Evolutionary conservation across 306 rosid genomes (phyloP).

Genomic region (Notholithocarpus densiflorus): DNA sequence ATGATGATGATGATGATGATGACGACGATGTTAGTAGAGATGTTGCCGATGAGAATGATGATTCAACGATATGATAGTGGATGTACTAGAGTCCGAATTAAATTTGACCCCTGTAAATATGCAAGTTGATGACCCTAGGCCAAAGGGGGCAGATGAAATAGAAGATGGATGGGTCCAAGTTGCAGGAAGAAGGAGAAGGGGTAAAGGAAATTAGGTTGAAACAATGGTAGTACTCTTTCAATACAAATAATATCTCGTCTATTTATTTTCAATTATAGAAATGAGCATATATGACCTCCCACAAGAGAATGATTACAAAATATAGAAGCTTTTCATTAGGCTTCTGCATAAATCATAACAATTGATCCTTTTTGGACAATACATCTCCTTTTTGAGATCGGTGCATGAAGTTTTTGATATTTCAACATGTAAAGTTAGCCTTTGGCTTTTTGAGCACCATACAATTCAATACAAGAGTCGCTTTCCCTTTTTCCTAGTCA

Average conservation of each 20-base stretch:
- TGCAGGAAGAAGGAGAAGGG: constrained; percentile 37
- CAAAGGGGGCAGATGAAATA: constrained; percentile 30
- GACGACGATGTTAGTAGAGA: constrained; percentile 7
- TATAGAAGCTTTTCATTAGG: too few species aligned
- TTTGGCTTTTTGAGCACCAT: too few species aligned
- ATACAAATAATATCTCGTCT: not conserved
- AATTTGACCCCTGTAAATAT: constrained; percentile 11
- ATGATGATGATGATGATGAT: too few species aligned
- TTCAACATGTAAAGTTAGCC: too few species aligned
- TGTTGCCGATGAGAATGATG: not conserved
- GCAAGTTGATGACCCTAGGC: constrained; percentile 20
- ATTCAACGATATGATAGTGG: constrained; percentile 28
- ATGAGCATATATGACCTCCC: too few species aligned
- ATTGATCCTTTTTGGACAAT: too few species aligned
- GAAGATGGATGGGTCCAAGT: constrained; percentile 67
- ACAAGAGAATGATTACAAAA: too few species aligned
- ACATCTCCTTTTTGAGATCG: too few species aligned
- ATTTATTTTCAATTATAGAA: not conserved
- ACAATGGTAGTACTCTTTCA: not conserved
- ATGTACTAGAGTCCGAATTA: constrained; percentile 22
- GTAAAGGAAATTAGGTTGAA: constrained; percentile 43
- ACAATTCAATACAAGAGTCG: too few species aligned
- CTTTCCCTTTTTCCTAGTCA: too few species aligned
- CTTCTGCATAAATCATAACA: too few species aligned
- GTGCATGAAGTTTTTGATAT: too few species aligned